Percentiles rank a stretch among this genome's conserved stretches.
These are phyloP conservation scores for Magnolia kwangsiensis DNA, from an alignment of 164 flowering plant genomes.

Conservation along the genomic window DNA sequence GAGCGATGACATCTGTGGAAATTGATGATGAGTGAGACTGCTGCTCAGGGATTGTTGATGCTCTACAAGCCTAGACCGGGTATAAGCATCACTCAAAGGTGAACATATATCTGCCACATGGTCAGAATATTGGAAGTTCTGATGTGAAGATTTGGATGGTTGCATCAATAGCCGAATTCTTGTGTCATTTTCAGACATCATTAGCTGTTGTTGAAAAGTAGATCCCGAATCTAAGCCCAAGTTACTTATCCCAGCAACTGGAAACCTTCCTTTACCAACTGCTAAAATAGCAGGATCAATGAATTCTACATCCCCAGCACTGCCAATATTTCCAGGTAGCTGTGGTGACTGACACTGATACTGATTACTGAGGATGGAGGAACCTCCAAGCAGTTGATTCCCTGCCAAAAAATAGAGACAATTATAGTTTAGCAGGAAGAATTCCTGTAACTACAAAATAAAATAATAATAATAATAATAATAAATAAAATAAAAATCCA, in stretches of 20 bases:
- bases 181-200: conserved; percentile 61
- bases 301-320: conserved; percentile 33
- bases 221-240: conserved; percentile 48
- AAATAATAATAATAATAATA: neutral
- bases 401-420: conserved; percentile 21
- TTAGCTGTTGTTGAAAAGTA: conserved; percentile 34
- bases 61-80: conserved; percentile 49
- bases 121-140: conserved; percentile 48
- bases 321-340: conserved; percentile 18
- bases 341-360: conserved; percentile 23
- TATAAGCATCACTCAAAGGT: conserved; percentile 41
- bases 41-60: conserved; percentile 41
- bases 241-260: conserved; percentile 44
- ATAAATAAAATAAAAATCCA: neutral
- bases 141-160: conserved; percentile 51
- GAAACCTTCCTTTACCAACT: conserved; percentile 77
- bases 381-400: conserved; percentile 25
- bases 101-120: conserved; percentile 41
- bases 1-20: conserved; percentile 40
- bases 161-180: conserved; percentile 65
- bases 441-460: neutral
- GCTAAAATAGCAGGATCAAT: conserved; percentile 61
- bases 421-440: neutral
- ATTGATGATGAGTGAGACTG: conserved; percentile 33
- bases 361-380: conserved; percentile 19